phyloP scores from a whole-genome alignment of 2,329 filamentous ascomycete genomes.

The Pseudogymnoascus verrucosus region DNA sequence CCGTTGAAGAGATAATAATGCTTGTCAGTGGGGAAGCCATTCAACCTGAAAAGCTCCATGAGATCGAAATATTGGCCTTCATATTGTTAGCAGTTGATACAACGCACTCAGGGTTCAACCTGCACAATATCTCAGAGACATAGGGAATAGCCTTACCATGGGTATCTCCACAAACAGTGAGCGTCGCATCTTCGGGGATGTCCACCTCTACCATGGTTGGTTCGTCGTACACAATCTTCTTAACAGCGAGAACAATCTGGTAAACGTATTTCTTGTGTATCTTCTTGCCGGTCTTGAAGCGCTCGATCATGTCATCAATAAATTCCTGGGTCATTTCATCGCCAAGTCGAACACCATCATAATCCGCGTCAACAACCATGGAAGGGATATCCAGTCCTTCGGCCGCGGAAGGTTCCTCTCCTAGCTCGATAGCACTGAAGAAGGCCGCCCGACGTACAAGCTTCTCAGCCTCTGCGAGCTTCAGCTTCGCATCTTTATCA shows the following conservation, averaged over 20 bases:
- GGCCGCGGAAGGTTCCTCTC: slow-evolving; percentile 84
- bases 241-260: slow-evolving; percentile 86
- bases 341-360: slow-evolving; percentile 74
- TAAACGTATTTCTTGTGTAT: slow-evolving; percentile 95
- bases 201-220: slow-evolving; percentile 94
- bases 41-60: slow-evolving; percentile 89
- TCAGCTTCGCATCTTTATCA: slow-evolving; percentile 86
- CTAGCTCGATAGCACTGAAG: slow-evolving; percentile 87
- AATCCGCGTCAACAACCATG: slow-evolving; percentile 73
- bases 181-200: slow-evolving; percentile 64
- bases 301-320: slow-evolving; percentile 91
- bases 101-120: neutral
- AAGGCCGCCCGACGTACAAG: slow-evolving; percentile 88
- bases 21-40: slow-evolving; percentile 74
- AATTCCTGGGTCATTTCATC: slow-evolving; percentile 93
- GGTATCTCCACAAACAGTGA: slow-evolving; percentile 96
- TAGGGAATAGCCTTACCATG: slow-evolving; percentile 56
- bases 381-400: slow-evolving; percentile 82
- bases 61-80: slow-evolving; percentile 96
- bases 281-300: slow-evolving; percentile 95
- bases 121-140: neutral
- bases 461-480: slow-evolving; percentile 89
- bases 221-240: slow-evolving; percentile 84
- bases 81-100: slow-evolving; percentile 18
- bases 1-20: slow-evolving; percentile 97